phyloP scores from a whole-genome alignment of 139 green algal genomes.

The Yamagishiella unicocca region DNA sequence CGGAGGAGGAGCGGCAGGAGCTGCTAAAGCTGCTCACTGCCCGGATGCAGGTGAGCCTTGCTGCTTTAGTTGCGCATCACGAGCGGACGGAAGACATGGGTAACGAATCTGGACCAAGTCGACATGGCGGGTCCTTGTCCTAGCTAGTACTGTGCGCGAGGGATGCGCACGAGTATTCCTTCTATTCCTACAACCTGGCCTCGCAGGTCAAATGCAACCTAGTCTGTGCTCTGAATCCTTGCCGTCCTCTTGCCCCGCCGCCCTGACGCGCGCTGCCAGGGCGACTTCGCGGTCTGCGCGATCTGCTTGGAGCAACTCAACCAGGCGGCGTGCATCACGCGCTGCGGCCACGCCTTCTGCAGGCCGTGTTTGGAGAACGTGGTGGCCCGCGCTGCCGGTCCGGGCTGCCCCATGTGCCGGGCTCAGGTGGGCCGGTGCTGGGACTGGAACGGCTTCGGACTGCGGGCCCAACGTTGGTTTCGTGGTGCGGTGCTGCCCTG shows the following conservation, averaged over 20 bases:
- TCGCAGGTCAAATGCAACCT: too few species aligned
- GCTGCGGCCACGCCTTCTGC: slow-evolving; percentile 73
- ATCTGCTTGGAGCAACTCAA: slow-evolving; percentile 68
- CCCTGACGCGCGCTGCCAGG: slow-evolving; percentile 11
- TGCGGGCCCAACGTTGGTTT: too few species aligned
- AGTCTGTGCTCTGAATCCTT: too few species aligned
- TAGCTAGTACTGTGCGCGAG: too few species aligned
- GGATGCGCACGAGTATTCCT: too few species aligned
- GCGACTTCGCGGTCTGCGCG: slow-evolving; percentile 75
- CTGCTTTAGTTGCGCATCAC: too few species aligned
- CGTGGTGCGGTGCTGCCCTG: too few species aligned
- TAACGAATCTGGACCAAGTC: too few species aligned
- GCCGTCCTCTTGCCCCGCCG: background rate
- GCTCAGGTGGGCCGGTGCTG: background rate
- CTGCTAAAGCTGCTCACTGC: slow-evolving; percentile 50
- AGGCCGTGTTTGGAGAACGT: slow-evolving; percentile 40
- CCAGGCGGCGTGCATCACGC: slow-evolving; percentile 63
- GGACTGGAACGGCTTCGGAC: too few species aligned
- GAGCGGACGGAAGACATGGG: too few species aligned
- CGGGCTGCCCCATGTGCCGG: slow-evolving; percentile 33
- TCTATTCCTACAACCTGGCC: too few species aligned
- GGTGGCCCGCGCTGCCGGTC: background rate
- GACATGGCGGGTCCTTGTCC: too few species aligned
- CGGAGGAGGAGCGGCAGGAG: slow-evolving; percentile 49
- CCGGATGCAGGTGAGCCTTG: slow-evolving; percentile 33